Conservation (phyloP, 345 rosid genomes). For the Excoecaria cochinchinensis region DNA sequence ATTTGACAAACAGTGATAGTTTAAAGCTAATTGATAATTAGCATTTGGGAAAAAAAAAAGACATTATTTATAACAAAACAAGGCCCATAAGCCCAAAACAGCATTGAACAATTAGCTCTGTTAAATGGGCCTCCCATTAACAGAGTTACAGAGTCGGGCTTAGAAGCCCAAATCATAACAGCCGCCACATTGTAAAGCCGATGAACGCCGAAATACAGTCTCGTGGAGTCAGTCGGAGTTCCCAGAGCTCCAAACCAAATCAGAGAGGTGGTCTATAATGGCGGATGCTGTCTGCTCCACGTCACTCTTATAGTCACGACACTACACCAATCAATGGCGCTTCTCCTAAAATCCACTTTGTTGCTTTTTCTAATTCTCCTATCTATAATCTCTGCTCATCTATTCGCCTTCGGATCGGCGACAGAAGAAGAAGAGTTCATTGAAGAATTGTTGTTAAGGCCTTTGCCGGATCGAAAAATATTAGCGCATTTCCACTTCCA, state of each 20-base stretch:
- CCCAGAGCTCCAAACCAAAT: constrained; percentile 7
- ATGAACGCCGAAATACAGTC: background rate
- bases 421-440: constrained; percentile 54
- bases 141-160: too few species aligned
- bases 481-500: constrained; percentile 83
- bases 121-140: too few species aligned
- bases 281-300: constrained; percentile 7
- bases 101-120: background rate
- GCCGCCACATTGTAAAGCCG: background rate
- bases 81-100: background rate
- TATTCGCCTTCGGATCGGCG: constrained; percentile 41
- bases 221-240: background rate
- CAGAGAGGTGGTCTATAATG: background rate
- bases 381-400: constrained; percentile 6
- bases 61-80: too few species aligned
- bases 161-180: background rate
- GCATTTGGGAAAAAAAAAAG: too few species aligned
- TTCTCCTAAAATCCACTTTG: constrained; percentile 15
- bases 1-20: too few species aligned
- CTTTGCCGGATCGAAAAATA: constrained; percentile 81
- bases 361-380: constrained; percentile 22
- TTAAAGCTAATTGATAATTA: too few species aligned
- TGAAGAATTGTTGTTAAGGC: constrained; percentile 73
- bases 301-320: background rate
- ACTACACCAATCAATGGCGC: constrained; percentile 30